A percentile compares a stretch with the other conserved stretches of the same genome.
Conservation (phyloP, 2,329 filamentous ascomycete genomes). For the Beauveria bassiana region DNA sequence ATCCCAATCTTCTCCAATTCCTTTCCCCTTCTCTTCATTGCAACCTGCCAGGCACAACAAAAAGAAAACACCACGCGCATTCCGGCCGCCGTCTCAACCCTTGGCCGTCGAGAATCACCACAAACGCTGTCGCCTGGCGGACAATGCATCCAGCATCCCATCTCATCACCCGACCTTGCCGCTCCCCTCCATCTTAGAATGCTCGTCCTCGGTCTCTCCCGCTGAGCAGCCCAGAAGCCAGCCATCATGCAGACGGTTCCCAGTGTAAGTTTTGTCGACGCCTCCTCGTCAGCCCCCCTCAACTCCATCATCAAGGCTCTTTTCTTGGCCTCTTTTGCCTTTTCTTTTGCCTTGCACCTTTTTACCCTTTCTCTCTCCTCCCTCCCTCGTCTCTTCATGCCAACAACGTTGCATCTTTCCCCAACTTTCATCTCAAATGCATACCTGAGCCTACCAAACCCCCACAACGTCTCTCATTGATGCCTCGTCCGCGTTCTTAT, state of each 20-base stretch:
- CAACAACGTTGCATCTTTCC: conserved; percentile 4
- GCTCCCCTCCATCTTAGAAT: conserved; percentile 22
- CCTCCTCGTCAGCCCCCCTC: conserved; percentile 1
- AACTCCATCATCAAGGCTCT: neutral
- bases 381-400: neutral
- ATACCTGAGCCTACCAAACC: conserved; percentile 4
- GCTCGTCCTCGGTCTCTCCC: conserved; percentile 27
- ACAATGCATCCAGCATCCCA: conserved; percentile 7
- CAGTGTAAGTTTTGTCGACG: conserved; percentile 32
- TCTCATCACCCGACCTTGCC: neutral
- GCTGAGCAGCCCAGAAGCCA: conserved; percentile 29
- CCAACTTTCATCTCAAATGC: conserved; percentile 11
- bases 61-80: conserved; percentile 2
- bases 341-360: neutral
- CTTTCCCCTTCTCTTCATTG: neutral
- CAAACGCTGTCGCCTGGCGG: neutral
- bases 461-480: neutral
- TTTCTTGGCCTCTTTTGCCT: neutral
- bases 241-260: conserved; percentile 48
- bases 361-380: neutral
- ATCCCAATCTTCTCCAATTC: neutral
- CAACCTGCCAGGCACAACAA: neutral
- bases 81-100: neutral
- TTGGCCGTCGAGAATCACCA: neutral
- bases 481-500: neutral